Conservation (phyloP, 2,329 filamentous ascomycete species). For the Cladophialophora bantiana region DNA sequence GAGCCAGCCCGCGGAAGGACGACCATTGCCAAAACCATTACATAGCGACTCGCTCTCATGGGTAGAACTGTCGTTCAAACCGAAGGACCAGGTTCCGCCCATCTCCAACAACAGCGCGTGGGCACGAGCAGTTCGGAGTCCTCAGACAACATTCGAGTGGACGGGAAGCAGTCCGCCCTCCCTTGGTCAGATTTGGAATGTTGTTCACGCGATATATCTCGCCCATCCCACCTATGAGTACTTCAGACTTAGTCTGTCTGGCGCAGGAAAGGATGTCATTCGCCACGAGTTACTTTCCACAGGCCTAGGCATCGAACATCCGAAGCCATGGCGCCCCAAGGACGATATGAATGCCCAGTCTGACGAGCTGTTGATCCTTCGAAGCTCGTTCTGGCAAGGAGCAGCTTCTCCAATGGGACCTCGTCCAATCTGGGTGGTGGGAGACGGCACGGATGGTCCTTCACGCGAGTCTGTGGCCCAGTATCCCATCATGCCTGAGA, state of each 20-base stretch:
- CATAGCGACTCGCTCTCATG: slow-evolving; percentile 45
- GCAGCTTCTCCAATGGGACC: slow-evolving; percentile 72
- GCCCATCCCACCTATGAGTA: slow-evolving; percentile 45
- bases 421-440: slow-evolving; percentile 63
- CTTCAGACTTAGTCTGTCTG: slow-evolving; percentile 47
- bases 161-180: slow-evolving; percentile 43
- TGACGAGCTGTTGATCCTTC: slow-evolving; percentile 57
- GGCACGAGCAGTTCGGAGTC: slow-evolving; percentile 44
- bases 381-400: slow-evolving; percentile 72
- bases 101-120: slow-evolving; percentile 50
- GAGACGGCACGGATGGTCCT: slow-evolving; percentile 34
- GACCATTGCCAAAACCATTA: slow-evolving; percentile 45
- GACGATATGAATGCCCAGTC: slow-evolving; percentile 17
- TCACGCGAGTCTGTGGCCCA: slow-evolving; percentile 50
- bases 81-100: slow-evolving; percentile 40
- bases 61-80: slow-evolving; percentile 41
- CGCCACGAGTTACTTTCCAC: slow-evolving; percentile 44
- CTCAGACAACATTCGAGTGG: slow-evolving; percentile 47
- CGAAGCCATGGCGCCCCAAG: slow-evolving; percentile 46
- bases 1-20: slow-evolving; percentile 45
- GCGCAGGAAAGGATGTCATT: slow-evolving; percentile 42
- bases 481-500: slow-evolving; percentile 51
- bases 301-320: slow-evolving; percentile 55
- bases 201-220: slow-evolving; percentile 50
- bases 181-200: slow-evolving; percentile 50